Conservation (phyloP, 192 early-diverging fungal genomes). For the Backusella liffmaniae region DNA sequence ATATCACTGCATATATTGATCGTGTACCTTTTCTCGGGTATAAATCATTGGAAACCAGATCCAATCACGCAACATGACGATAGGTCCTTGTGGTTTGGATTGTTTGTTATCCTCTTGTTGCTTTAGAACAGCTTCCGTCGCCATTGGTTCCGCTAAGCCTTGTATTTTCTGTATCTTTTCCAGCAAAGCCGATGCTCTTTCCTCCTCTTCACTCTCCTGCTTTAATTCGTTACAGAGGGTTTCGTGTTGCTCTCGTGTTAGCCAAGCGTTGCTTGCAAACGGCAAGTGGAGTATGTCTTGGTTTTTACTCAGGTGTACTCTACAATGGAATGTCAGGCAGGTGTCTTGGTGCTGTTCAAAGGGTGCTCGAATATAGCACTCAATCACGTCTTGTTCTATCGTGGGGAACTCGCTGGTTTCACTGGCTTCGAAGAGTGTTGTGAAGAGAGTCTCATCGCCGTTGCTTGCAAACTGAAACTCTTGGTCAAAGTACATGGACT, state of each 20-base stretch:
- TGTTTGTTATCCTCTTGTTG: not conserved
- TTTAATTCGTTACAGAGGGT: not conserved
- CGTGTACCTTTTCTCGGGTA: slow-evolving; percentile 22
- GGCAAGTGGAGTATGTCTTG: not conserved
- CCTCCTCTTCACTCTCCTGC: not conserved
- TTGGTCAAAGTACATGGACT: slow-evolving; percentile 25
- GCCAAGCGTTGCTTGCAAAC: slow-evolving; percentile 1
- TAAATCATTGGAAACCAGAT: slow-evolving; percentile 36
- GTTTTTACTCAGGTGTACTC: not conserved
- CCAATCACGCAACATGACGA: slow-evolving; percentile 20
- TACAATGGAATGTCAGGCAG: not conserved
- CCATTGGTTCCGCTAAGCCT: not conserved
- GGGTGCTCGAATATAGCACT: slow-evolving; percentile 8
- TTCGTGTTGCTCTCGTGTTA: not conserved
- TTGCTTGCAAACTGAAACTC: slow-evolving; percentile 16
- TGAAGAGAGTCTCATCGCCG: not conserved
- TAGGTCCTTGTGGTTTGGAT: not conserved
- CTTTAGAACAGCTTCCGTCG: not conserved
- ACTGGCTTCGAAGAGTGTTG: not conserved
- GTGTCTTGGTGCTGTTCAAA: not conserved
- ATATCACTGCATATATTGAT: too few species aligned
- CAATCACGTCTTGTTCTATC: not conserved
- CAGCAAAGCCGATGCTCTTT: not conserved
- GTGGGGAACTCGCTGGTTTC: not conserved
- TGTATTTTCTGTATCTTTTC: slow-evolving; percentile 1